These are phyloP conservation scores for Salinomyces thailandicus DNA, from an alignment of 2,329 filamentous ascomycete genomes.

Conservation along the genomic window DNA sequence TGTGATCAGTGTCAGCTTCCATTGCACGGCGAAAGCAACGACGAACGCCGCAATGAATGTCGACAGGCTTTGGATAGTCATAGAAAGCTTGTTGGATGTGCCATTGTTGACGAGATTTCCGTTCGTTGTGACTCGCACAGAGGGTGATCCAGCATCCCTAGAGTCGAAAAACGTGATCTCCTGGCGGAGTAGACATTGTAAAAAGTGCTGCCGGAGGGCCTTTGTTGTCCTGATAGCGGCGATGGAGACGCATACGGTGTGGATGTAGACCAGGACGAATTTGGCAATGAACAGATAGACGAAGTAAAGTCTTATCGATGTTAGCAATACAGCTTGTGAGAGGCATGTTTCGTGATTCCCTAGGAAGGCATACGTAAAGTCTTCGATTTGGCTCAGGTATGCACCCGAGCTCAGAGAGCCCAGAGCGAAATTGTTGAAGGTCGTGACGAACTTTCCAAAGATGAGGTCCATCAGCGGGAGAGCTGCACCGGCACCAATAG, in stretches of 20 bases:
- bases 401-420: background rate
- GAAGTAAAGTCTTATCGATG: constrained; percentile 47
- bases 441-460: constrained; percentile 41
- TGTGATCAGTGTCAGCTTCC: constrained; percentile 37
- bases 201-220: constrained; percentile 48
- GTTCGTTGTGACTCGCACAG: constrained; percentile 52
- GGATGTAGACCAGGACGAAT: constrained; percentile 51
- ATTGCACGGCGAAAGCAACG: constrained; percentile 31
- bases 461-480: constrained; percentile 42
- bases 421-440: constrained; percentile 34
- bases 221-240: constrained; percentile 43
- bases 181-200: constrained; percentile 53
- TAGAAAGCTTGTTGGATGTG: constrained; percentile 31
- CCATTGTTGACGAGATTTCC: constrained; percentile 30
- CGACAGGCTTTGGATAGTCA: constrained; percentile 25
- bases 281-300: constrained; percentile 60
- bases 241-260: constrained; percentile 34
- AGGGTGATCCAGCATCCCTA: constrained; percentile 45
- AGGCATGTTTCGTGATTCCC: constrained; percentile 7
- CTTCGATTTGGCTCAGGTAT: background rate
- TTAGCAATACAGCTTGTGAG: constrained; percentile 3
- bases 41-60: constrained; percentile 32
- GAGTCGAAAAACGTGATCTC: constrained; percentile 59
- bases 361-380: background rate
- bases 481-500: constrained; percentile 35